Percentiles rank a stretch among this genome's conserved stretches.
These are phyloP conservation scores for Kockiozyma suomiensis DNA, from an alignment of 805 yeast species.

Conservation along the genomic window DNA sequence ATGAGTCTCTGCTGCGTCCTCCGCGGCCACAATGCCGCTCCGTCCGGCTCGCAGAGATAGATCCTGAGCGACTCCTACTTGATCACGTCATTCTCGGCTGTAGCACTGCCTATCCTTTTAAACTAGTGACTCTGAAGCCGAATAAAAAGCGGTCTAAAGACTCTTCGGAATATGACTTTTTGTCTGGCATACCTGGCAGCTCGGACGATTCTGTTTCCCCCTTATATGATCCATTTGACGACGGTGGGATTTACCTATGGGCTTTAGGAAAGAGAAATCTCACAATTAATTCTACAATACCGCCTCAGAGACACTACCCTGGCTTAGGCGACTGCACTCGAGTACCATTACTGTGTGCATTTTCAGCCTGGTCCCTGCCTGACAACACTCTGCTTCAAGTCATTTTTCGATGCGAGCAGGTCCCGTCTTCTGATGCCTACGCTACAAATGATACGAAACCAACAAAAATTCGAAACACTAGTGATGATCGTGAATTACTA, in stretches of 20 bases:
- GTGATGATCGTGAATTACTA: slow-evolving; percentile 17
- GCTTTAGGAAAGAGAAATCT: neutral
- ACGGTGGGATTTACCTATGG: slow-evolving; percentile 23
- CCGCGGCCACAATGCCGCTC: slow-evolving; percentile 8
- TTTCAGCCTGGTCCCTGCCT: slow-evolving; percentile 25
- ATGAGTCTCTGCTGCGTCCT: neutral
- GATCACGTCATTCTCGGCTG: slow-evolving; percentile 27
- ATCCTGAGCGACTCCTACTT: slow-evolving; percentile 9
- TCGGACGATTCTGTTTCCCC: neutral
- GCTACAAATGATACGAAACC: neutral
- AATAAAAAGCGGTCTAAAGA: neutral
- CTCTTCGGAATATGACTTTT: neutral
- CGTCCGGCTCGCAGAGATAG: slow-evolving; percentile 8
- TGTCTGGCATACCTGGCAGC: neutral
- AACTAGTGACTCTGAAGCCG: slow-evolving; percentile 11
- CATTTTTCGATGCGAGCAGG: slow-evolving; percentile 20
- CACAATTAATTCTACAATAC: neutral
- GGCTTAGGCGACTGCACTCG: neutral
- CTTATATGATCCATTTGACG: neutral
- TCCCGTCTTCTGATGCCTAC: neutral
- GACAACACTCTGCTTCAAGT: slow-evolving; percentile 19
- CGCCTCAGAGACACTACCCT: neutral
- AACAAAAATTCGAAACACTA: neutral
- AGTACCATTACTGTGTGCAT: slow-evolving; percentile 8
- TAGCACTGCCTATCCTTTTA: slow-evolving; percentile 13